Percentiles rank a stretch among this genome's conserved stretches.
Conservation (phyloP, 1,139 yeast species). For the Chernovozyma sophiae-reginae region DNA sequence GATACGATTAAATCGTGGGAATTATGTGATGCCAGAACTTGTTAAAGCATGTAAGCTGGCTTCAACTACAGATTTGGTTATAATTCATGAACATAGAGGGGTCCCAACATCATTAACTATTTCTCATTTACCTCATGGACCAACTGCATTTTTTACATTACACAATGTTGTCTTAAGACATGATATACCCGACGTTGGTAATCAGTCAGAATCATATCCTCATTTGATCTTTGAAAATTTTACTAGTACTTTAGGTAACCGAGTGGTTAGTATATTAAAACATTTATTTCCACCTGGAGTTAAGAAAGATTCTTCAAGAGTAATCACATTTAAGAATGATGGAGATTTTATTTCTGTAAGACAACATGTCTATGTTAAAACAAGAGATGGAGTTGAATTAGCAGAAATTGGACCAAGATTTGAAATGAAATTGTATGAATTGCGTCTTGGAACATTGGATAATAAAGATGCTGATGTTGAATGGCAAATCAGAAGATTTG, state of each 20-base stretch:
- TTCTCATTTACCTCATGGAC: slow-evolving; percentile 97
- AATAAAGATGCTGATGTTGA: slow-evolving; percentile 97
- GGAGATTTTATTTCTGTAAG: slow-evolving; percentile 92
- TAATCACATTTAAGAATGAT: slow-evolving; percentile 82
- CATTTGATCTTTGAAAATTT: slow-evolving; percentile 92
- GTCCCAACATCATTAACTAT: slow-evolving; percentile 91
- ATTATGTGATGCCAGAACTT: slow-evolving; percentile 77
- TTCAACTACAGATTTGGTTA: slow-evolving; percentile 74
- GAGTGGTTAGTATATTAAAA: slow-evolving; percentile 77
- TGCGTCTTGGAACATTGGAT: slow-evolving; percentile 85
- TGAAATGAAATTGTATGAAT: slow-evolving; percentile 89
- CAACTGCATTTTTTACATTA: slow-evolving; percentile 88
- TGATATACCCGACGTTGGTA: slow-evolving; percentile 83
- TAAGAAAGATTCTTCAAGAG: slow-evolving; percentile 82
- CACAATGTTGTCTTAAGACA: slow-evolving; percentile 95
- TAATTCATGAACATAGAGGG: slow-evolving; percentile 96
- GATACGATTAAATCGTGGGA: slow-evolving; percentile 88
- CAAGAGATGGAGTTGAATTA: slow-evolving; percentile 83
- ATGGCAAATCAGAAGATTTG: slow-evolving; percentile 91
- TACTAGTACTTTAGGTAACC: slow-evolving; percentile 74
- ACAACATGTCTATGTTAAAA: slow-evolving; percentile 89
- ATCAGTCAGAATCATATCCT: slow-evolving; percentile 87
- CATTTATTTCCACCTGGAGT: slow-evolving; percentile 98
- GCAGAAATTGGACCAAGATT: slow-evolving; percentile 99
- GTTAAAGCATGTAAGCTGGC: slow-evolving; percentile 74